phyloP scores from a whole-genome alignment of 768 basidiomycete genomes.

The Russula vinacea region DNA sequence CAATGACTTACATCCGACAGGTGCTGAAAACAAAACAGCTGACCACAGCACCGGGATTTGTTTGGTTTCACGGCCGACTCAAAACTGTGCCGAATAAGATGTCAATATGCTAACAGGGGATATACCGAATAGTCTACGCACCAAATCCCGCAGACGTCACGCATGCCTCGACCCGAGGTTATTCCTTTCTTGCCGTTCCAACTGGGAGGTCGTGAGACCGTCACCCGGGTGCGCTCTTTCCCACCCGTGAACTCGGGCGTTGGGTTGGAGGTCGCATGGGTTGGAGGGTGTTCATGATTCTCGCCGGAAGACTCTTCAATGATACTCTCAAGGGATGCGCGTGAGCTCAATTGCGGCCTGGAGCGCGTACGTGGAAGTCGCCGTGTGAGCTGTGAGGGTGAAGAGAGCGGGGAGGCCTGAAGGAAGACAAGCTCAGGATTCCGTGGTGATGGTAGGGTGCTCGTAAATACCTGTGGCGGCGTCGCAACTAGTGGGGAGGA shows the following conservation, averaged over 20 bases:
- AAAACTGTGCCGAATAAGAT: constrained; percentile 26
- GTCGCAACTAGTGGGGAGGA: neutral
- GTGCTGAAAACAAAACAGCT: constrained; percentile 30
- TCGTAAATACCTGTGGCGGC: constrained; percentile 16
- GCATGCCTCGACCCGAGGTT: constrained; percentile 16
- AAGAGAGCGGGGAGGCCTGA: constrained; percentile 18
- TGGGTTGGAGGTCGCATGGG: neutral
- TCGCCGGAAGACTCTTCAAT: constrained; percentile 20
- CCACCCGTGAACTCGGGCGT: constrained; percentile 7
- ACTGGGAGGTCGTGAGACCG: constrained; percentile 9
- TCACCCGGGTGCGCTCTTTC: constrained; percentile 1
- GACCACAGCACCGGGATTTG: constrained; percentile 29
- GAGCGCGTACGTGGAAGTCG: constrained; percentile 24
- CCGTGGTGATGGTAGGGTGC: neutral
- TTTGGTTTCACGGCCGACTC: constrained; percentile 30
- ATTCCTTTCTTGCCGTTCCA: constrained; percentile 30
- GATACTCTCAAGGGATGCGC: constrained; percentile 29
- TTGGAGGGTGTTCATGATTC: neutral
- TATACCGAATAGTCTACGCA: constrained; percentile 16
- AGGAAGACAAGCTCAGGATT: neutral
- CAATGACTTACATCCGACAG: constrained; percentile 28
- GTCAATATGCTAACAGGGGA: neutral
- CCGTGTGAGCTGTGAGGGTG: constrained; percentile 14
- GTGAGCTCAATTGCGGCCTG: constrained; percentile 21
- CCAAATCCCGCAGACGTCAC: constrained; percentile 31